phyloP scores from a whole-genome alignment of 192 early-diverging fungal genomes.

The Coemansia sp. region DNA sequence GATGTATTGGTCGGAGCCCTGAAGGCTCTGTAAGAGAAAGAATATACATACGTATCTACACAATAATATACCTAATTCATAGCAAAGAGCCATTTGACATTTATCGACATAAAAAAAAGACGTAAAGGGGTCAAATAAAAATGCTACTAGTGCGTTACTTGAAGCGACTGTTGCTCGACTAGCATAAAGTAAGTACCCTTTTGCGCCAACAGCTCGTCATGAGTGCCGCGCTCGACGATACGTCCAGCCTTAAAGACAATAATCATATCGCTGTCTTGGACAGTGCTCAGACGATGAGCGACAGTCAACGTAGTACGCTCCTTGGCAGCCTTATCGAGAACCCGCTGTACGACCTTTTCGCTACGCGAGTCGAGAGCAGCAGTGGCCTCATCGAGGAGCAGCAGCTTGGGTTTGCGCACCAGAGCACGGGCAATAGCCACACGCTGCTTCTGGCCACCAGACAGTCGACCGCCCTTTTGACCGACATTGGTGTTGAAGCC shows the following conservation, averaged over 20 bases:
- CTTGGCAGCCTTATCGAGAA: conserved; percentile 66
- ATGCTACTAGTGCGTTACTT: conserved; percentile 47
- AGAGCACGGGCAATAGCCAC: conserved; percentile 88
- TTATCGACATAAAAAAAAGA: background rate
- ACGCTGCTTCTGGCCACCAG: conserved; percentile 93
- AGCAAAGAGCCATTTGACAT: background rate
- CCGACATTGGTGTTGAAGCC: conserved; percentile 85
- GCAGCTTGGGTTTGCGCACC: conserved; percentile 79
- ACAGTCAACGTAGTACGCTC: conserved; percentile 75
- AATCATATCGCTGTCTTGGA: conserved; percentile 71
- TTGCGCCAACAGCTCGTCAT: conserved; percentile 58
- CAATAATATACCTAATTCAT: background rate
- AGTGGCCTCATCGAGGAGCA: conserved; percentile 85
- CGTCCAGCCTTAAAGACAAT: conserved; percentile 71
- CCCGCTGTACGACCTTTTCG: conserved; percentile 70
- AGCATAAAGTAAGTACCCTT: conserved; percentile 62
- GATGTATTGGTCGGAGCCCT: conserved; percentile 73
- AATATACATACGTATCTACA: background rate
- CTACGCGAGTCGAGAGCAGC: conserved; percentile 70
- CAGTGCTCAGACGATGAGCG: conserved; percentile 73
- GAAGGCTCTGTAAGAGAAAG: conserved; percentile 42
- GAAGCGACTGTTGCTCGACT: conserved; percentile 72
- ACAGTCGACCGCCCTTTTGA: conserved; percentile 72
- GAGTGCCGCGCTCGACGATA: conserved; percentile 63
- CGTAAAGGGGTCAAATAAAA: background rate